These are phyloP conservation scores for Globisporangium uncinulatum DNA, from an alignment of 352 stramenopile species.

Conservation along the genomic window DNA sequence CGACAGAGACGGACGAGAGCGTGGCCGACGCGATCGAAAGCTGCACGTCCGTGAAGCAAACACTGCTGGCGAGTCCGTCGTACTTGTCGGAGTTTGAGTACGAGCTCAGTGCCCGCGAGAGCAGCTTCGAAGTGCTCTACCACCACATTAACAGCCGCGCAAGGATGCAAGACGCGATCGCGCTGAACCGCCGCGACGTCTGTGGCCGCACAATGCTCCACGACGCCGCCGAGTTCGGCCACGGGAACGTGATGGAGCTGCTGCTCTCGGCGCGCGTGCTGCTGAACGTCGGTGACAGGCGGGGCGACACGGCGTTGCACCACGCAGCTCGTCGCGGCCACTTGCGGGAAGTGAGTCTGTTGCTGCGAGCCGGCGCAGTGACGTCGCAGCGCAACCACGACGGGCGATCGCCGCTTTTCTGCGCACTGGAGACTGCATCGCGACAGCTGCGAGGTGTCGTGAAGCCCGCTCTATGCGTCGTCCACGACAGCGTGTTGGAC, in stretches of 20 bases:
- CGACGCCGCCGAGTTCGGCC: slow-evolving; percentile 50
- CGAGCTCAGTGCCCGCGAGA: slow-evolving; percentile 41
- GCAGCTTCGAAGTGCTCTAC: slow-evolving; percentile 53
- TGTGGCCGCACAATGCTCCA: slow-evolving; percentile 55
- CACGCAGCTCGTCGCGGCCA: slow-evolving; percentile 37
- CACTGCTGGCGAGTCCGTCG: slow-evolving; percentile 19
- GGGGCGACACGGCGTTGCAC: slow-evolving; percentile 51
- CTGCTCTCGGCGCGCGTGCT: slow-evolving; percentile 42
- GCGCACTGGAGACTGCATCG: slow-evolving; percentile 41
- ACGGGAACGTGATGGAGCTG: slow-evolving; percentile 42
- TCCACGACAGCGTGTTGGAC: not conserved
- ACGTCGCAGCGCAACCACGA: slow-evolving; percentile 40
- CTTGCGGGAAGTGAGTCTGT: slow-evolving; percentile 46
- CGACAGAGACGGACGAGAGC: not conserved
- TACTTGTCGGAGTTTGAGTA: slow-evolving; percentile 62
- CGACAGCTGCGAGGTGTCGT: slow-evolving; percentile 2
- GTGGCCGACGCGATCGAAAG: not conserved
- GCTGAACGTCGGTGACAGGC: slow-evolving; percentile 29
- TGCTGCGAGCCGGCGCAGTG: slow-evolving; percentile 36
- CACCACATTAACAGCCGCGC: slow-evolving; percentile 30
- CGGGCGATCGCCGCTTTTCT: slow-evolving; percentile 46
- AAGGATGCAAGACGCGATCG: slow-evolving; percentile 32
- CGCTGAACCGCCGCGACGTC: slow-evolving; percentile 44
- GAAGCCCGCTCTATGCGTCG: not conserved
- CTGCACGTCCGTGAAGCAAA: not conserved